A percentile compares a stretch with the other conserved stretches of the same genome.
phyloP scores from a whole-genome alignment of 2,329 filamentous ascomycete genomes.

The Curvularia lunata region DNA sequence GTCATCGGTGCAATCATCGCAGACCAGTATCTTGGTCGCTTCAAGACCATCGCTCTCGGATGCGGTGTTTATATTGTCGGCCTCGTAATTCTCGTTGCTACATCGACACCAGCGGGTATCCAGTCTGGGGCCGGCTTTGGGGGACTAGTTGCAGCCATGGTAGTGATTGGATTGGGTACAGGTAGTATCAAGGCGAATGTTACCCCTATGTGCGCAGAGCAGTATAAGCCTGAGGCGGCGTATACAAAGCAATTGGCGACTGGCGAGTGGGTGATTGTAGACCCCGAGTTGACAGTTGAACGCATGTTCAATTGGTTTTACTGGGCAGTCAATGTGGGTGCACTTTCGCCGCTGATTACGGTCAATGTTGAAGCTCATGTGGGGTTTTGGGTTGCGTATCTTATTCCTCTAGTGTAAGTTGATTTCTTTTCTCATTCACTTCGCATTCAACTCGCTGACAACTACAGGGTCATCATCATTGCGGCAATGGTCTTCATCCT shows the following conservation, averaged over 20 bases:
- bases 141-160: conserved; percentile 14
- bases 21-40: conserved; percentile 21
- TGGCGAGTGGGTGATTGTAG: conserved; percentile 17
- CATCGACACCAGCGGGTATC: conserved; percentile 10
- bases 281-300: conserved; percentile 17
- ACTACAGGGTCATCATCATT: not conserved
- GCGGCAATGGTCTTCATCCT: conserved; percentile 8
- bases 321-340: conserved; percentile 14
- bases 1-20: conserved; percentile 20
- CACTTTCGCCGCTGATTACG: conserved; percentile 14
- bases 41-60: conserved; percentile 11
- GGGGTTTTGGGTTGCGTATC: conserved; percentile 17
- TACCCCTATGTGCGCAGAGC: conserved; percentile 17
- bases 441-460: not conserved
- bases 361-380: conserved; percentile 16
- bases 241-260: conserved; percentile 6
- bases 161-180: conserved; percentile 18
- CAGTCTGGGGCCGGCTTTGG: conserved; percentile 11
- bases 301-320: conserved; percentile 19
- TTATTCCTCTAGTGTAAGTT: conserved; percentile 15
- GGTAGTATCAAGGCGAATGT: conserved; percentile 23
- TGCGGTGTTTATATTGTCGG: conserved; percentile 16
- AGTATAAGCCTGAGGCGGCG: conserved; percentile 10
- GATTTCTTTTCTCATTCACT: not conserved
- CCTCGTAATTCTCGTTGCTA: conserved; percentile 16